Evolutionary conservation across 306 rosid genomes (phyloP).

Genomic region (Trifolium dubium): DNA sequence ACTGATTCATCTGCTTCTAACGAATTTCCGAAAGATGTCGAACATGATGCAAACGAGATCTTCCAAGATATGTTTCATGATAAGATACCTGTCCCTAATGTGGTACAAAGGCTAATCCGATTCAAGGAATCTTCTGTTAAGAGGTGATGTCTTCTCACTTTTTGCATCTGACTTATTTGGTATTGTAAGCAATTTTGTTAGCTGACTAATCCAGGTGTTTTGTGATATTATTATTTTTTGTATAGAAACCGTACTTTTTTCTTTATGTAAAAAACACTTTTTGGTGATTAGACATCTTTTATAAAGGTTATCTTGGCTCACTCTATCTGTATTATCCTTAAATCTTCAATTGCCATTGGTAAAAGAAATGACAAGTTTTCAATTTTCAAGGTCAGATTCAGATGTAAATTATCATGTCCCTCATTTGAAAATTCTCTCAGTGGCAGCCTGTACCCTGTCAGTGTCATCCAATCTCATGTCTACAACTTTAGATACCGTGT

Average conservation of each 20-base stretch:
- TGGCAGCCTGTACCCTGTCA: conserved; percentile 18
- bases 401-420: not conserved
- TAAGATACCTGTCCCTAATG: conserved; percentile 66
- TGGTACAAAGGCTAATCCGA: conserved; percentile 90
- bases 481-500: not conserved
- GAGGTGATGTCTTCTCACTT: conserved; percentile 55
- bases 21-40: conserved; percentile 78
- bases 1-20: conserved; percentile 71
- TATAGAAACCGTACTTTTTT: not conserved
- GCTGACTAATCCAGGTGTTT: not conserved
- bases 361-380: conserved; percentile 9
- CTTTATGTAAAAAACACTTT: not conserved
- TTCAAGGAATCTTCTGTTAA: conserved; percentile 84
- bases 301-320: not conserved
- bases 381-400: conserved; percentile 23
- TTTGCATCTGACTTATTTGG: conserved; percentile 32
- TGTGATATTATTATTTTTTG: not conserved
- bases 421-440: conserved; percentile 13
- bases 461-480: not conserved
- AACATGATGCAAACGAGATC: conserved; percentile 82
- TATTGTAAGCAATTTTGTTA: not conserved
- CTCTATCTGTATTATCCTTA: not conserved
- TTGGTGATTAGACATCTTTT: conserved; percentile 17
- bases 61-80: conserved; percentile 95
- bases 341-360: not conserved